A percentile compares a stretch with the other conserved stretches of the same genome.
These are phyloP conservation scores for Cucurbita moschata DNA, from an alignment of 306 rosid genomes.

Conservation along the genomic window DNA sequence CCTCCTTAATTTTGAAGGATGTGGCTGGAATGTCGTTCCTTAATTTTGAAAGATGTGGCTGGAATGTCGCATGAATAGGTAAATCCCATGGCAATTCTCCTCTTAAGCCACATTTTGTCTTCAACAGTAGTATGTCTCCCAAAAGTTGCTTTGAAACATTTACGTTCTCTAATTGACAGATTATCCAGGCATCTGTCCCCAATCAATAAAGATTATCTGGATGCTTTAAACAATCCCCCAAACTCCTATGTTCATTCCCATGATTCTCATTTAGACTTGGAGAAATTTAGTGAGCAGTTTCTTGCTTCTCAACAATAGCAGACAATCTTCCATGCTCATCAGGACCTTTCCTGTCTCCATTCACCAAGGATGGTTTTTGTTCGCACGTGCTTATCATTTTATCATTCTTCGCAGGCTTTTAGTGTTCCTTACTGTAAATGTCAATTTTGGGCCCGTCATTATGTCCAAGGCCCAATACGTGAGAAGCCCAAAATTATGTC, in stretches of 20 bases:
- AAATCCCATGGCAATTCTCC: conserved; percentile 10
- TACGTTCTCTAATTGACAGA: conserved; percentile 80
- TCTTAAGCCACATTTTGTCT: conserved; percentile 58
- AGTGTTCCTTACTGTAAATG: no score
- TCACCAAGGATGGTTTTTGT: neutral
- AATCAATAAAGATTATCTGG: conserved; percentile 37
- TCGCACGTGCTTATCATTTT: no score
- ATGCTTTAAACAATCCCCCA: conserved; percentile 42
- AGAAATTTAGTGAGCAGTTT: conserved; percentile 28
- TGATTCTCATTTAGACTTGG: conserved; percentile 25
- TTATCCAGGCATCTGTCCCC: conserved; percentile 77
- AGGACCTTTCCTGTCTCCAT: conserved; percentile 24
- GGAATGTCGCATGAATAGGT: conserved; percentile 76
- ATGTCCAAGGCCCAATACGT: neutral
- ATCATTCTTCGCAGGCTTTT: neutral
- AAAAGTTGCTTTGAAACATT: conserved; percentile 20
- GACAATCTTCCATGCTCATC: conserved; percentile 26
- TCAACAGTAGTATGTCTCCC: conserved; percentile 89
- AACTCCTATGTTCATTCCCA: conserved; percentile 34
- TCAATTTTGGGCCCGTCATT: neutral
- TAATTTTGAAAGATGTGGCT: no score
- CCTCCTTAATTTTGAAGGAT: no score
- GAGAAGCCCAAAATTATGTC: neutral
- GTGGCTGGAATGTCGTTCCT: conserved; percentile 48
- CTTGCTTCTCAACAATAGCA: conserved; percentile 43